Evolutionary conservation across 2,329 filamentous ascomycete species (phyloP).

Genomic region (Aspergillus brunneoviolaceus): DNA sequence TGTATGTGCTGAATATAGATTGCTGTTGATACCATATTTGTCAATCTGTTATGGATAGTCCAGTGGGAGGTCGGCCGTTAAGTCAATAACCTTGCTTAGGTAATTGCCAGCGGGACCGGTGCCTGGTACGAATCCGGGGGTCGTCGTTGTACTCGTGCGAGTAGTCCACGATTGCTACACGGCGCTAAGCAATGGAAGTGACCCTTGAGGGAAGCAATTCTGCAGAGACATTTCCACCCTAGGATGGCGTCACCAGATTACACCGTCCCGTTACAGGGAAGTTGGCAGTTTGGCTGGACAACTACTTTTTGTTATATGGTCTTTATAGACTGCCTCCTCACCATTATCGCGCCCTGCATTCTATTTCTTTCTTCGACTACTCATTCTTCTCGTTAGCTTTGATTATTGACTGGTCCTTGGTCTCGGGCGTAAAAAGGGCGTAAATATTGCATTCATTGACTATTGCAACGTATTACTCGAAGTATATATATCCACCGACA

Average conservation of each 20-base stretch:
- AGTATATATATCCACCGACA: no score
- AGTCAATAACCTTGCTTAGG: constrained; percentile 40
- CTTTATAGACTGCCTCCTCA: not conserved
- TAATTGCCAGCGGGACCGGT: constrained; percentile 42
- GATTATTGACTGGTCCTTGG: no score
- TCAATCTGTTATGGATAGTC: constrained; percentile 45
- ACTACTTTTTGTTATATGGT: constrained; percentile 34
- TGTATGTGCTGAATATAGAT: no score
- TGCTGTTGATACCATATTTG: not conserved
- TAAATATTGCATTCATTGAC: no score
- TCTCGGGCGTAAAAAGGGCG: no score
- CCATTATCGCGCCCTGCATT: no score
- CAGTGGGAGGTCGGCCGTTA: constrained; percentile 40
- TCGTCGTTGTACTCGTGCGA: constrained; percentile 55
- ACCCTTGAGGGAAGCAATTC: constrained; percentile 60
- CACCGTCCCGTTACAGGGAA: constrained; percentile 45
- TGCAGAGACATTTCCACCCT: constrained; percentile 57
- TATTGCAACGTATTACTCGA: no score
- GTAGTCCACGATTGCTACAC: constrained; percentile 55
- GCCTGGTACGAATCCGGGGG: constrained; percentile 58
- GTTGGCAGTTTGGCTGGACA: constrained; percentile 36
- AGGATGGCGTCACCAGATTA: constrained; percentile 56
- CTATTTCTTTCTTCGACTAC: no score
- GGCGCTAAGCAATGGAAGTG: constrained; percentile 54
- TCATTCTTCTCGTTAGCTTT: no score